Evolutionary conservation across 164 flowering plant species (phyloP).

Genomic region (Amborella trichopoda): DNA sequence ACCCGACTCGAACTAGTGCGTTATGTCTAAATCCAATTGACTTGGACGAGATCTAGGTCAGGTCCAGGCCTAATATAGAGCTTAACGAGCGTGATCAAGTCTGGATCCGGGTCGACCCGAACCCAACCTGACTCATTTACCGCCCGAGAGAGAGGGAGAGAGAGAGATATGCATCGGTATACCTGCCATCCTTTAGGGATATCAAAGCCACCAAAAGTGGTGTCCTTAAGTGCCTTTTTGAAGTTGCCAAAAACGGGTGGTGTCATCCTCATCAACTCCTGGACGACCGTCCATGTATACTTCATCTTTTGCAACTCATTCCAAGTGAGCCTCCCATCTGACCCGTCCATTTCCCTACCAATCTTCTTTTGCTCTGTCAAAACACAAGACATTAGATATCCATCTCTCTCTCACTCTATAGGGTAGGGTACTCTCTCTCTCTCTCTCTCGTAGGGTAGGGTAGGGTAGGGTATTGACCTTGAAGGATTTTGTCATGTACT

Average conservation of each 20-base stretch:
- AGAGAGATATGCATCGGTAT: neutral
- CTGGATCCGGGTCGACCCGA: too few relatives aligned
- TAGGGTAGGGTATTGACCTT: too few relatives aligned
- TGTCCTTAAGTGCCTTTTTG: slow-evolving; percentile 10
- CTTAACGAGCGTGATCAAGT: too few relatives aligned
- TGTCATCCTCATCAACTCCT: slow-evolving; percentile 14
- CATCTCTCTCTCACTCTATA: too few relatives aligned
- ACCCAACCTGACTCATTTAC: too few relatives aligned
- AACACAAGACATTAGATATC: neutral
- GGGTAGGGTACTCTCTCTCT: too few relatives aligned
- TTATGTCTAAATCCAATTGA: too few relatives aligned
- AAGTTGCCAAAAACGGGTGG: slow-evolving; percentile 14
- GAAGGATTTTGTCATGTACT: slow-evolving; percentile 4
- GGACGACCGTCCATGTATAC: slow-evolving; percentile 18
- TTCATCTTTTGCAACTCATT: slow-evolving; percentile 15
- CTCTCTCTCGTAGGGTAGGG: too few relatives aligned
- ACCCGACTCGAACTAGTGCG: too few relatives aligned
- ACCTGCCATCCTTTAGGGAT: slow-evolving; percentile 23
- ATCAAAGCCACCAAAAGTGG: slow-evolving; percentile 12
- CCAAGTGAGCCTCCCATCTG: slow-evolving; percentile 8
- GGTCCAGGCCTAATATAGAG: too few relatives aligned
- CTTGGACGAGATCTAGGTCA: too few relatives aligned
- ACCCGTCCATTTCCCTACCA: slow-evolving; percentile 6
- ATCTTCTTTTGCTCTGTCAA: slow-evolving; percentile 12
- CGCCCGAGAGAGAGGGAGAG: neutral